Base-by-base conservation (phyloP, 2,329 filamentous ascomycete species). In the Lasiodiplodia sp. region DNA sequence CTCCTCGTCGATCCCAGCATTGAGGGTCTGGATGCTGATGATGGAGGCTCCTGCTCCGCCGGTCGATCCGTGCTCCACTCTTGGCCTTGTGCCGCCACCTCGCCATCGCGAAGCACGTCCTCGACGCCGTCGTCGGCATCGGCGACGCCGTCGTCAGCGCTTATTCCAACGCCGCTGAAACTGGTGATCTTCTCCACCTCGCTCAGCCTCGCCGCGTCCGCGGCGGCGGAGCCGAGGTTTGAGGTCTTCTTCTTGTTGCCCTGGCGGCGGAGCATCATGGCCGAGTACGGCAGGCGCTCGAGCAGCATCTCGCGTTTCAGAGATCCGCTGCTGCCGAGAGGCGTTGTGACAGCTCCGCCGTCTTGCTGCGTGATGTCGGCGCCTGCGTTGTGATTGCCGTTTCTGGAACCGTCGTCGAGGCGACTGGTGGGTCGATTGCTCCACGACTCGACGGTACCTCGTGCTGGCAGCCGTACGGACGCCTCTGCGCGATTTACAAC, bases 251-350 rank as follows among this genome's bases (percentile, higher is more conserved):
- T 28, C 74, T 74, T 23, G 40, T 47, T 47, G n/a, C 44, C 44
- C 44, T 47, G 44, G n/a, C 74, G 75, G 3, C 74, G 75, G 3
- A 82, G 70, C 49, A 97, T 92, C 63, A 88, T 86, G 1, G 90
- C 85, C 84, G 96, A 89, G 78, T 97, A 98, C 0, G 96, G 96
- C 0, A 99, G 85, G 10, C 93, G 89, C 72, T 98, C 93, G 28
- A 97, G 86, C 0, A 97, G 80, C 82, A 96, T 86, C 78, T 95
- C 92, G 52, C 86, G 86, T 44, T 89, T 89, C 4, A 90, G 89
- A 3, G 90, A 88, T 70, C 84, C 89, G 53, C 90, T 89, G 1
- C 90, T 84, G 0, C 88, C 87, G 18, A 90, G 81, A 1, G 72
- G 63, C 47, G 40, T 66, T 16, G 69, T 21, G 18, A n/a, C 63